Percentiles rank a stretch among this genome's conserved stretches.
These are phyloP conservation scores for Fusarium odoratissimum DNA, from an alignment of 2,329 filamentous ascomycete genomes.

Conservation along the genomic window DNA sequence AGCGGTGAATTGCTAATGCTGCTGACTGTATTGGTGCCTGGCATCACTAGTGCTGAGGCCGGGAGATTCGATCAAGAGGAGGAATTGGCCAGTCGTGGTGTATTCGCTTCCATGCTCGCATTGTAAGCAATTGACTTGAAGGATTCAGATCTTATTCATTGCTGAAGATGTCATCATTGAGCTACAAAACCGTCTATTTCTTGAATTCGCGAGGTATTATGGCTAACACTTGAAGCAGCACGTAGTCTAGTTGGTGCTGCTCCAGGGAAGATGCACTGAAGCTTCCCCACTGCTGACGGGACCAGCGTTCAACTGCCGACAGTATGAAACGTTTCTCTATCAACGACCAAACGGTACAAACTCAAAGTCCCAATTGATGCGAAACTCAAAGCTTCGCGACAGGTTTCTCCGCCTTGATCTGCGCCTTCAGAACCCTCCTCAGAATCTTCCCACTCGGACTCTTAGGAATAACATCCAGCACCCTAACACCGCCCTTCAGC, in stretches of 20 bases:
- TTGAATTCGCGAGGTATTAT: accelerated
- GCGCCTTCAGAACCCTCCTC: constrained; percentile 19
- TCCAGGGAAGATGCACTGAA: neutral
- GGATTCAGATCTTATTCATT: accelerated
- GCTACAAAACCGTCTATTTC: accelerated
- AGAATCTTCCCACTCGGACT: constrained; percentile 78
- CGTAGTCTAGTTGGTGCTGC: neutral
- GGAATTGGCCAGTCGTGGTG: neutral
- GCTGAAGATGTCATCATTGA: accelerated
- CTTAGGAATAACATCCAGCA: constrained; percentile 76
- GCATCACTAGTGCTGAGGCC: constrained; percentile 1
- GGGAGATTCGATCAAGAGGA: too few relatives aligned
- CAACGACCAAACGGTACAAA: neutral
- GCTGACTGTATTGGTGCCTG: neutral
- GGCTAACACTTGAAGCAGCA: neutral
- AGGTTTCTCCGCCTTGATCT: constrained; percentile 50
- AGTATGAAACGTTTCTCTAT: too few relatives aligned
- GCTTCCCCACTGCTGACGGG: accelerated
- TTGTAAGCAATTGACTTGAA: accelerated
- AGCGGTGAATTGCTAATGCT: neutral
- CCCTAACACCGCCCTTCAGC: constrained; percentile 71
- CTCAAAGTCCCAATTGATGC: accelerated
- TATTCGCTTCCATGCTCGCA: neutral
- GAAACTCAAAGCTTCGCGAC: constrained; percentile 13
- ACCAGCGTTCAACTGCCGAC: neutral